phyloP scores from a whole-genome alignment of 148 eudicot genomes.

The Simmondsia chinensis region DNA sequence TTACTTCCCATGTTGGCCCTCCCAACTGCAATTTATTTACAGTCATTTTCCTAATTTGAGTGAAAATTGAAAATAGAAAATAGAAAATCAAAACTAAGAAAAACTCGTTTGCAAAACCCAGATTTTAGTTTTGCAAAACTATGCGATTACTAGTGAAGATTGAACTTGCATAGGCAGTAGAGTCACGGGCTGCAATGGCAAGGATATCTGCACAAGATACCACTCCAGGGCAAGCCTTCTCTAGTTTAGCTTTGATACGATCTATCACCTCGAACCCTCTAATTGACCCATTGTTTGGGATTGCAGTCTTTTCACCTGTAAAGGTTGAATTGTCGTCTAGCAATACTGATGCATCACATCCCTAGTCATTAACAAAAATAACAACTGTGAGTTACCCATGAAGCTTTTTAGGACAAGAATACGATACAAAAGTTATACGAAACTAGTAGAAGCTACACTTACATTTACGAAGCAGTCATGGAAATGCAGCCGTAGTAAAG shows the following conservation, averaged over 20 bases:
- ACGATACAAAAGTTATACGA: background rate
- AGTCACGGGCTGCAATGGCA: slow-evolving; percentile 45
- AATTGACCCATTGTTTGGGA: slow-evolving; percentile 31
- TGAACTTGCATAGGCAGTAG: slow-evolving; percentile 24
- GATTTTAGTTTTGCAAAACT: background rate
- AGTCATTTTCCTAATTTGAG: background rate
- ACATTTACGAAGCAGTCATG: slow-evolving; percentile 61
- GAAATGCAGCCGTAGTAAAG: slow-evolving; percentile 48
- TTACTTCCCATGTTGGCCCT: slow-evolving; percentile 35
- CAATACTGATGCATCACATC: slow-evolving; percentile 44
- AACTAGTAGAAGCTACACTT: background rate
- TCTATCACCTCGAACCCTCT: slow-evolving; percentile 50
- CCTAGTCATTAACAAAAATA: slow-evolving; percentile 13
- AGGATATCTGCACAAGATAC: slow-evolving; percentile 58
- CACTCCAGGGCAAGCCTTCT: slow-evolving; percentile 30
- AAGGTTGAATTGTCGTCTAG: slow-evolving; percentile 31
- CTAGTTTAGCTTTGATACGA: slow-evolving; percentile 26
- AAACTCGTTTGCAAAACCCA: background rate
- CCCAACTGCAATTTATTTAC: slow-evolving; percentile 21
- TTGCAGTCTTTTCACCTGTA: slow-evolving; percentile 35
- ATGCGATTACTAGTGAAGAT: background rate
- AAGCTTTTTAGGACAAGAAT: background rate
- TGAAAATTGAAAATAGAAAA: background rate
- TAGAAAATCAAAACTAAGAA: background rate
- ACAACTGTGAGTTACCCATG: background rate